phyloP scores from a whole-genome alignment of 176 grass and related monocot genomes.

The Aegilops tauschii region DNA sequence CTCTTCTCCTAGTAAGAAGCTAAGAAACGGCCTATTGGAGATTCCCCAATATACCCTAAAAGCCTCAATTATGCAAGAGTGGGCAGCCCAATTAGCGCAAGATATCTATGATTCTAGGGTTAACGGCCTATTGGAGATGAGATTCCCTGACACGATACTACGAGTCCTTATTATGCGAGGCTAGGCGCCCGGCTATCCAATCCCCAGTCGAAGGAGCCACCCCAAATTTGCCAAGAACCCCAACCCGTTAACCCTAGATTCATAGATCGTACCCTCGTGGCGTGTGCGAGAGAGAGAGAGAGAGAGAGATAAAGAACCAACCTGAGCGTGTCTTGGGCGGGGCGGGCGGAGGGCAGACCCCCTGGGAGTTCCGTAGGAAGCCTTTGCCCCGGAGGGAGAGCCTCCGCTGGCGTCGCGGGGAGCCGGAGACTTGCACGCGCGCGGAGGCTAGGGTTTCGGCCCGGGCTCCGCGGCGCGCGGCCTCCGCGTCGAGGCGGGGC shows the following conservation, averaged over 20 bases:
- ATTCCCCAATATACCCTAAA: not conserved
- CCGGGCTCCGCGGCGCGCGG: no score
- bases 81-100: not conserved
- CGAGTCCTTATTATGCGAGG: not conserved
- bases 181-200: not conserved
- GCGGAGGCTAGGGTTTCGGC: not conserved
- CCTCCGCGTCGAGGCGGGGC: no score
- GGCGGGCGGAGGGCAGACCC: not conserved
- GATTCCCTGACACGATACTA: not conserved
- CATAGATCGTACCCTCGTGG: not conserved
- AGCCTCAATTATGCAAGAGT: no score
- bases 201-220: slow-evolving; percentile 1
- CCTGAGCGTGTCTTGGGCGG: slow-evolving; percentile 4
- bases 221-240: not conserved
- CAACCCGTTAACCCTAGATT: not conserved
- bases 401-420: not conserved
- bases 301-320: not conserved
- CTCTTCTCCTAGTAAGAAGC: not conserved
- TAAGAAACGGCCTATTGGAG: not conserved
- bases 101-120: not conserved
- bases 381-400: not conserved
- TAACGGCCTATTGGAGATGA: not conserved
- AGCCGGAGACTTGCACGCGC: not conserved
- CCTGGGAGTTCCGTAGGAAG: not conserved
- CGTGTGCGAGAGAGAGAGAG: not conserved